A percentile compares a stretch with the other conserved stretches of the same genome.
Conservation (phyloP, 768 basidiomycete genomes). For the Lyophyllum semitale region DNA sequence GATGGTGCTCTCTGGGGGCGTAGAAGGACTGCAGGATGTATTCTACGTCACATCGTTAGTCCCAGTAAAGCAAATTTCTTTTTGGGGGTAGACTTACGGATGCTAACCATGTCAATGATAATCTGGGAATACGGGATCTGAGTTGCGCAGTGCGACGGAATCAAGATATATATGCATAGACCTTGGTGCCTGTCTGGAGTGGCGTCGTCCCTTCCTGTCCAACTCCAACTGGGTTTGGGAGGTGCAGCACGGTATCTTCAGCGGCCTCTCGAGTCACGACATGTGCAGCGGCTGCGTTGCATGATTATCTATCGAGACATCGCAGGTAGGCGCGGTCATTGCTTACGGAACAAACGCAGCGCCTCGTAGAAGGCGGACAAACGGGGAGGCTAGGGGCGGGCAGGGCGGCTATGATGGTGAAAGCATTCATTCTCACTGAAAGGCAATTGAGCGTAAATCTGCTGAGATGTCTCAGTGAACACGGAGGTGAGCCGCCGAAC, state of each 20-base stretch:
- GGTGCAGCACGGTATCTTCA: slow-evolving; percentile 38
- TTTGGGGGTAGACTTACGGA: slow-evolving; percentile 36
- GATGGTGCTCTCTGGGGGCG: slow-evolving; percentile 45
- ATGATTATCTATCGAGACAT: neutral
- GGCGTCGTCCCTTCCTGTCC: slow-evolving; percentile 34
- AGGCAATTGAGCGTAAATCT: too few relatives aligned
- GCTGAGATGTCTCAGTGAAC: too few relatives aligned
- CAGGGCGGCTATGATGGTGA: too few relatives aligned
- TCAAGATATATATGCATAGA: slow-evolving; percentile 13
- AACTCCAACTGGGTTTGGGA: slow-evolving; percentile 38
- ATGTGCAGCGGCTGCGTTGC: slow-evolving; percentile 33
- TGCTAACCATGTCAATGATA: slow-evolving; percentile 49
- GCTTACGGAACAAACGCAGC: slow-evolving; percentile 45
- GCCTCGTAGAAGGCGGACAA: slow-evolving; percentile 44
- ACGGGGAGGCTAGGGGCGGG: too few relatives aligned
- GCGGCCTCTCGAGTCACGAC: slow-evolving; percentile 39
- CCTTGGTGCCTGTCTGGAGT: slow-evolving; percentile 40
- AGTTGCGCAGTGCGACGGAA: neutral
- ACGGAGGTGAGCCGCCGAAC: too few relatives aligned
- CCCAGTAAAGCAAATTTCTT: neutral
- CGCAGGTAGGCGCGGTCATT: neutral
- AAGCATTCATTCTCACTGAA: too few relatives aligned
- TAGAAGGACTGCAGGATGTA: slow-evolving; percentile 53
- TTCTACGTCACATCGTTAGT: slow-evolving; percentile 28
- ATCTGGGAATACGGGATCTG: slow-evolving; percentile 22